A percentile compares a stretch with the other conserved stretches of the same genome.
Conservation (phyloP, 2,329 filamentous ascomycete species). For the Dactylellina parvicollis region DNA sequence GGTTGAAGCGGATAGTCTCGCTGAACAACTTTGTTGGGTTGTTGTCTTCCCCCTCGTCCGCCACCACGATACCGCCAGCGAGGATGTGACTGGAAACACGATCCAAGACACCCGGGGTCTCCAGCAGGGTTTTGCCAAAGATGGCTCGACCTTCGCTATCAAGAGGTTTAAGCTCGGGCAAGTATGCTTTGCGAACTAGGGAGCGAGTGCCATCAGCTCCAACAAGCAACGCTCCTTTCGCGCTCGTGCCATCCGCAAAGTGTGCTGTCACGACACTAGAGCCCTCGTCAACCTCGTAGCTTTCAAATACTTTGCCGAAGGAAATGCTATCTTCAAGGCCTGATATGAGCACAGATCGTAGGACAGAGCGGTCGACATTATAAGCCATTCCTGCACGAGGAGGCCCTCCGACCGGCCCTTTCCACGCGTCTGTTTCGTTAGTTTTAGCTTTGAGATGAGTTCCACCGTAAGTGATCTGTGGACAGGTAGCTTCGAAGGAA, state of each 20-base stretch:
- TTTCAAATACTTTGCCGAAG: slow-evolving; percentile 22
- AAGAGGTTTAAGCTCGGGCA: slow-evolving; percentile 11
- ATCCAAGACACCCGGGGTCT: slow-evolving; percentile 7
- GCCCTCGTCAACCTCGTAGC: slow-evolving; percentile 7
- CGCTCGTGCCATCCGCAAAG: slow-evolving; percentile 20
- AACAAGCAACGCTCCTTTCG: slow-evolving; percentile 8
- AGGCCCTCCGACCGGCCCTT: background rate
- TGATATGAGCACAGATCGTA: slow-evolving; percentile 10
- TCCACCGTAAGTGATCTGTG: background rate
- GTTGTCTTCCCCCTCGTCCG: background rate
- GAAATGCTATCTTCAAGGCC: slow-evolving; percentile 24
- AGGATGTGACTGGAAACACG: background rate
- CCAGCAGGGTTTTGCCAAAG: slow-evolving; percentile 27
- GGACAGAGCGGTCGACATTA: slow-evolving; percentile 19
- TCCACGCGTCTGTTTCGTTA: background rate
- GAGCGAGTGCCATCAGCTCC: slow-evolving; percentile 19
- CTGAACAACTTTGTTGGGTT: slow-evolving; percentile 10
- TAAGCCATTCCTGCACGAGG: background rate
- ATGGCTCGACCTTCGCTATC: slow-evolving; percentile 34
- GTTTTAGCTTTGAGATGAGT: slow-evolving; percentile 7
- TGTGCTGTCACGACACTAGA: background rate
- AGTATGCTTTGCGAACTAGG: slow-evolving; percentile 3
- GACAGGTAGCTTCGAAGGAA: slow-evolving; percentile 24
- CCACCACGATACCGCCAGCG: slow-evolving; percentile 9
- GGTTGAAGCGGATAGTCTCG: slow-evolving; percentile 22